These are phyloP conservation scores for Pythium utonaiense DNA, from an alignment of 352 stramenopile species.

Conservation along the genomic window DNA sequence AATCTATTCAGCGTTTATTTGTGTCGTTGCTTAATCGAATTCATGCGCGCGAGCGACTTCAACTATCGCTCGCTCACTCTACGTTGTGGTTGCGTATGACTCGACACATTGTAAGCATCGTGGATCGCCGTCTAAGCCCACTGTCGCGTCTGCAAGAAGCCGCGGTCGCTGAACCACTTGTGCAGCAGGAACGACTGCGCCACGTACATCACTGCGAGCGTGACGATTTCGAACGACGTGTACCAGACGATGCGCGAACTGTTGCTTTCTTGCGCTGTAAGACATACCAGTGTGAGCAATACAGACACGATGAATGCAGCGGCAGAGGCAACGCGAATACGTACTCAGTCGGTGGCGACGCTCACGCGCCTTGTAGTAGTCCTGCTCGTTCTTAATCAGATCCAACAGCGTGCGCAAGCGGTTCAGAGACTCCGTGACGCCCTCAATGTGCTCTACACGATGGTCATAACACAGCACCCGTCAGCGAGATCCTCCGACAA, in stretches of 20 bases:
- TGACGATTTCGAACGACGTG: conserved; percentile 62
- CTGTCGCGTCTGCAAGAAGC: conserved; percentile 62
- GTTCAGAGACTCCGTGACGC: conserved; percentile 56
- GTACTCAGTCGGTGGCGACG: conserved; percentile 73
- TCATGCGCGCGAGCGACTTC: neutral
- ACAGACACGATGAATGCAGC: neutral
- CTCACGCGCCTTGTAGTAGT: conserved; percentile 69
- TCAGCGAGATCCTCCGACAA: neutral
- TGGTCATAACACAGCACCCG: no score
- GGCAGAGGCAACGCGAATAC: conserved; percentile 3
- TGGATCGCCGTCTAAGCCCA: conserved; percentile 42
- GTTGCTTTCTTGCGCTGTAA: conserved; percentile 69
- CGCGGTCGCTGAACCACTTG: conserved; percentile 84
- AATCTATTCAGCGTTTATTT: neutral
- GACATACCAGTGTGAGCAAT: neutral
- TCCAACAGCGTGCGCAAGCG: conserved; percentile 60
- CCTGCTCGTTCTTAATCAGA: conserved; percentile 74
- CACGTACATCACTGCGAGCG: conserved; percentile 68
- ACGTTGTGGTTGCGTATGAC: no score
- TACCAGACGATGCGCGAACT: conserved; percentile 77
- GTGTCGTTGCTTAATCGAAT: neutral
- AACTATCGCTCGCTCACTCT: conserved; percentile 5
- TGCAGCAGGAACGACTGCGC: conserved; percentile 74
- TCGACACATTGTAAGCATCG: neutral
- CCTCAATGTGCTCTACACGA: conserved; percentile 60